Percentiles rank a stretch among this genome's conserved stretches.
phyloP scores from a whole-genome alignment of 2,329 filamentous ascomycete genomes.

The Colletotrichum ledebouriae region DNA sequence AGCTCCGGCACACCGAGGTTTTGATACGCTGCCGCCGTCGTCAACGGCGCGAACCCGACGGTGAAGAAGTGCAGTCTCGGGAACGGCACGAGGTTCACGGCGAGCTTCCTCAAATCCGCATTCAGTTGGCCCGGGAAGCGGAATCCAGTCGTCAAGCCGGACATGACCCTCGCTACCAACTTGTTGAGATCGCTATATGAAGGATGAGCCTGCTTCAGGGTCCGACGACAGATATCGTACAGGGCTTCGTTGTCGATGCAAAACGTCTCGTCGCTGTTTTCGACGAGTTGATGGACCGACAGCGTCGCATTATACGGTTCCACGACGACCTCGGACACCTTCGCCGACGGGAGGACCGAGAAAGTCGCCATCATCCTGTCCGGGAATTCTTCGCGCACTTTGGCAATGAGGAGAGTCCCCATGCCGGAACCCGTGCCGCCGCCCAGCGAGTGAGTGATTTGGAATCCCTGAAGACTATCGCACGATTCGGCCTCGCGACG shows the following conservation, averaged over 20 bases:
- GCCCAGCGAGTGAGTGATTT: no score
- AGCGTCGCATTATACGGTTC: conserved; percentile 52
- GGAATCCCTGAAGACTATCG: no score
- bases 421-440: no score
- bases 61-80: conserved; percentile 99
- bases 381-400: no score
- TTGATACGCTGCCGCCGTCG: conserved; percentile 86
- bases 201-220: conserved; percentile 97
- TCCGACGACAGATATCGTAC: conserved; percentile 99
- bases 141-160: conserved; percentile 96
- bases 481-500: no score
- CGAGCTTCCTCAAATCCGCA: conserved; percentile 99
- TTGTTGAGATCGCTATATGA: conserved; percentile 99
- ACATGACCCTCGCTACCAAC: conserved; percentile 99
- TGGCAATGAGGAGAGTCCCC: no score
- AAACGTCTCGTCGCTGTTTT: conserved; percentile 99
- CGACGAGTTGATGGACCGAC: conserved; percentile 97
- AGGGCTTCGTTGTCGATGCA: conserved; percentile 99
- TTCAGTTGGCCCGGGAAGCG: conserved; percentile 99
- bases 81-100: conserved; percentile 99
- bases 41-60: conserved; percentile 99
- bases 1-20: conserved; percentile 97
- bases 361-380: no score
- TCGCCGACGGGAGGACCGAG: no score
- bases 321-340: no score